Percentiles rank a stretch among this genome's conserved stretches.
phyloP scores from a whole-genome alignment of 2,329 filamentous ascomycete genomes.

The Beauveria rudraprayagi region DNA sequence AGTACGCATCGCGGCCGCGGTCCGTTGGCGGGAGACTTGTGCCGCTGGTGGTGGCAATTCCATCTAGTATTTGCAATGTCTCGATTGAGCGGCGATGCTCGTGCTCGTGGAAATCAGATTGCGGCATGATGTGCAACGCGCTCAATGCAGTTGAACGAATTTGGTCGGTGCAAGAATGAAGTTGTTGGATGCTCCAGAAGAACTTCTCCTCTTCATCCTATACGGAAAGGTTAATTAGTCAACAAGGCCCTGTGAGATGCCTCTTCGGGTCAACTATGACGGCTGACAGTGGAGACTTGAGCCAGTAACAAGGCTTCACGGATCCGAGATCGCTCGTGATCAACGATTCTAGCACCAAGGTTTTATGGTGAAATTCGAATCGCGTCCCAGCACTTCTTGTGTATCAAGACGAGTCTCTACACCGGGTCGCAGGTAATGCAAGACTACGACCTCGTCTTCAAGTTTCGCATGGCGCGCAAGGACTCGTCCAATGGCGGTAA shows the following conservation, averaged over 20 bases:
- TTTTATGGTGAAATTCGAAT: too few species aligned
- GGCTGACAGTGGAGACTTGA: background rate
- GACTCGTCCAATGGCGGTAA: background rate
- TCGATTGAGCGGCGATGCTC: slow-evolving; percentile 1
- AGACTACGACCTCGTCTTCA: background rate
- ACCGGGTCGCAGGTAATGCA: background rate
- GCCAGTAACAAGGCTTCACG: too few species aligned
- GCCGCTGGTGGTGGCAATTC: background rate
- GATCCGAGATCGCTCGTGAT: too few species aligned
- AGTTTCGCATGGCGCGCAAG: background rate
- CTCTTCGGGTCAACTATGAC: background rate
- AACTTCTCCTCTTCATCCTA: background rate
- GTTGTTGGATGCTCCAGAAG: background rate
- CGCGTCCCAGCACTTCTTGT: too few species aligned
- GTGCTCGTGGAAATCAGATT: background rate
- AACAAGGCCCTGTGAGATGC: slow-evolving; percentile 1
- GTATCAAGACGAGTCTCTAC: too few species aligned
- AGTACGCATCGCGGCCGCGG: slow-evolving; percentile 21
- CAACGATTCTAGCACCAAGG: too few species aligned
- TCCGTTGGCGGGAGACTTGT: slow-evolving; percentile 21
- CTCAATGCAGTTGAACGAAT: background rate
- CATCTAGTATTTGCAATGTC: slow-evolving; percentile 1
- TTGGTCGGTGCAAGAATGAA: background rate
- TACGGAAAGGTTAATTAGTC: background rate
- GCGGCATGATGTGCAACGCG: background rate